These are phyloP conservation scores for Sporothrix inflata DNA, from an alignment of 2,329 filamentous ascomycete species.

Conservation along the genomic window DNA sequence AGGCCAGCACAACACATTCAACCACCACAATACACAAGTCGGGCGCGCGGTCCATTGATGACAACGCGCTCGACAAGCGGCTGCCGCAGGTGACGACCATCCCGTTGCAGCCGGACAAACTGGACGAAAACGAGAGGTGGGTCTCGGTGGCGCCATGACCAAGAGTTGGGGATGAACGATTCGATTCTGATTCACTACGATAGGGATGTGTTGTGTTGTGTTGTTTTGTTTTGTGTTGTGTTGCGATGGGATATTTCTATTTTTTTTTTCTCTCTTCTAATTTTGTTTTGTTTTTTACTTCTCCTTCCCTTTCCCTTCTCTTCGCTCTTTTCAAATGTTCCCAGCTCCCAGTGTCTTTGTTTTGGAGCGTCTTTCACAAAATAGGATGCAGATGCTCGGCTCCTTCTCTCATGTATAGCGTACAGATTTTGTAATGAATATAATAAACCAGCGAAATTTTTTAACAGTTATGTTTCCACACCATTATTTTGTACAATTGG, in stretches of 20 bases:
- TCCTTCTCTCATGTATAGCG: neutral
- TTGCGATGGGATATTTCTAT: constrained; percentile 2
- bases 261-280: neutral
- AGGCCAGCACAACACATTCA: neutral
- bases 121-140: neutral
- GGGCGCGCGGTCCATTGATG: neutral
- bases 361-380: neutral
- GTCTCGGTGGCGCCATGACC: neutral
- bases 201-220: neutral
- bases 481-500: constrained; percentile 6
- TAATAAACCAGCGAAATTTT: neutral
- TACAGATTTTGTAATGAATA: neutral
- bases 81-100: neutral
- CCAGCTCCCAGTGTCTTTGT: too few species aligned
- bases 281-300: neutral
- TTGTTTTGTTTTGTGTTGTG: neutral
- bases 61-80: neutral
- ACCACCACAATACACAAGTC: neutral
- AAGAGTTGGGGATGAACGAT: too few species aligned
- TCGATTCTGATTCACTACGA: too few species aligned
- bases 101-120: neutral
- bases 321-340: neutral
- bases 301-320: neutral
- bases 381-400: neutral
- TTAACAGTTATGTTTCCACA: neutral